These are phyloP conservation scores for Boletus eberwhitei DNA, from an alignment of 768 basidiomycete genomes.

Conservation along the genomic window DNA sequence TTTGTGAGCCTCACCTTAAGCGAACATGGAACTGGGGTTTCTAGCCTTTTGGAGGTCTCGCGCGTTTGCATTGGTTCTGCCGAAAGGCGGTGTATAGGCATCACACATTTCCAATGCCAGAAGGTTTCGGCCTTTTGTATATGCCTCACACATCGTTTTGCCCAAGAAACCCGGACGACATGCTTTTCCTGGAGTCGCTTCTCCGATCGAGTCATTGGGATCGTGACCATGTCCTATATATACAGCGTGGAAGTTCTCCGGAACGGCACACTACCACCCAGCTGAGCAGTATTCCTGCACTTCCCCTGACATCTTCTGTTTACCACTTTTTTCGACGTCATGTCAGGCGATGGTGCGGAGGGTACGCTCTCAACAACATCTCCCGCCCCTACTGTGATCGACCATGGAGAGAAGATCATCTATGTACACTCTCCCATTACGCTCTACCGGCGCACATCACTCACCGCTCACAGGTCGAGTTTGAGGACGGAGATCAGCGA, in stretches of 20 bases:
- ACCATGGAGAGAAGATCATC: conserved; percentile 3
- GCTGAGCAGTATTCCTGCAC: not conserved
- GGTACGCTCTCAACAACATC: not conserved
- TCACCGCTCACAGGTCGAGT: conserved; percentile 35
- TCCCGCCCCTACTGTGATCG: not conserved
- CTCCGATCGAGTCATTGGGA: not conserved
- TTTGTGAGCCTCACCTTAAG: not conserved
- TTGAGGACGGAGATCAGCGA: conserved; percentile 35
- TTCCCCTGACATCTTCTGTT: not conserved
- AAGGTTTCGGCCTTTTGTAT: not conserved
- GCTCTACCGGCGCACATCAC: not conserved
- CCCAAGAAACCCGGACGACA: not conserved
- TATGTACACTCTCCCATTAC: conserved; percentile 4
- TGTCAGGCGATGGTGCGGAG: conserved; percentile 10
- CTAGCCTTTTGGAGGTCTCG: not conserved
- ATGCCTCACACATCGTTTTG: not conserved
- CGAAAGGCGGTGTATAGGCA: not conserved
- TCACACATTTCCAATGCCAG: not conserved
- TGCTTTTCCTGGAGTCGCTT: not conserved
- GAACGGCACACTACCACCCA: not conserved
- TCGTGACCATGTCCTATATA: conserved; percentile 12
- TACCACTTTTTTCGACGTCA: not conserved
- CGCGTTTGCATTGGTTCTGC: not conserved
- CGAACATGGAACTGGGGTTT: not conserved
- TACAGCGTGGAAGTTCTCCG: not conserved